Conservation (phyloP, 2,329 filamentous ascomycete genomes). For the Fusarium sp. region DNA sequence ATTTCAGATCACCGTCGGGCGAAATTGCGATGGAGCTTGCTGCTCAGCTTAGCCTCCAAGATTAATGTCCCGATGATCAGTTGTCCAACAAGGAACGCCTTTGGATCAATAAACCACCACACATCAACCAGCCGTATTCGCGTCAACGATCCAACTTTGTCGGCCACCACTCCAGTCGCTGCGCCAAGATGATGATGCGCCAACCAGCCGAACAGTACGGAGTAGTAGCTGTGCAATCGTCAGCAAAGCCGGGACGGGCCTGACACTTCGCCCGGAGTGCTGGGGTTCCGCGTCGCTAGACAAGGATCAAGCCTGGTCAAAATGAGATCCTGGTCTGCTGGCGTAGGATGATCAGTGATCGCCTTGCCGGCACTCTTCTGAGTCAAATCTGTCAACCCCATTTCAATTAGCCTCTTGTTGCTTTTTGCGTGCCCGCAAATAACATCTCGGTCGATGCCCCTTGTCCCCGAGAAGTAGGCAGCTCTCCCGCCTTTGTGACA, state of each 20-base stretch:
- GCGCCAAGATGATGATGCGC: slow-evolving; percentile 33
- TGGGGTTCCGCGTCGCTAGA: slow-evolving; percentile 38
- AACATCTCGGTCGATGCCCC: slow-evolving; percentile 38
- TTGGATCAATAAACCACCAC: slow-evolving; percentile 20
- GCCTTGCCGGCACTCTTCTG: slow-evolving; percentile 44
- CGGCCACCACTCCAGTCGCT: slow-evolving; percentile 41
- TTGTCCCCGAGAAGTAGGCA: slow-evolving; percentile 12
- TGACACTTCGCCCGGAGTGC: slow-evolving; percentile 35
- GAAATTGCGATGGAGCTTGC: slow-evolving; percentile 46
- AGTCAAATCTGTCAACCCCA: slow-evolving; percentile 51
- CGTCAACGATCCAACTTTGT: slow-evolving; percentile 45
- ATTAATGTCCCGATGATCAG: slow-evolving; percentile 33
- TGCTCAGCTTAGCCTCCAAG: slow-evolving; percentile 30
- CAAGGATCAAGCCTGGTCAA: slow-evolving; percentile 43
- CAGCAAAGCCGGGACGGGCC: slow-evolving; percentile 37
- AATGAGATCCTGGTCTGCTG: slow-evolving; percentile 32
- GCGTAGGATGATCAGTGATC: slow-evolving; percentile 46
- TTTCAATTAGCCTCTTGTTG: slow-evolving; percentile 46
- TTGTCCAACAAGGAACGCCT: slow-evolving; percentile 5
- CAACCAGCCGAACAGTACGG: slow-evolving; percentile 17
- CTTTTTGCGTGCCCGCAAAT: slow-evolving; percentile 42
- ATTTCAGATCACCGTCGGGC: slow-evolving; percentile 35
- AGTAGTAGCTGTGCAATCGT: slow-evolving; percentile 29
- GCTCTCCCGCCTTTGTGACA: slow-evolving; percentile 22
- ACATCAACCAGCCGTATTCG: slow-evolving; percentile 32